Percentiles rank a stretch among this genome's conserved stretches.
Evolutionary conservation across 768 basidiomycete species (phyloP).

Genomic region (Tylopilus vinaceipallidus): DNA sequence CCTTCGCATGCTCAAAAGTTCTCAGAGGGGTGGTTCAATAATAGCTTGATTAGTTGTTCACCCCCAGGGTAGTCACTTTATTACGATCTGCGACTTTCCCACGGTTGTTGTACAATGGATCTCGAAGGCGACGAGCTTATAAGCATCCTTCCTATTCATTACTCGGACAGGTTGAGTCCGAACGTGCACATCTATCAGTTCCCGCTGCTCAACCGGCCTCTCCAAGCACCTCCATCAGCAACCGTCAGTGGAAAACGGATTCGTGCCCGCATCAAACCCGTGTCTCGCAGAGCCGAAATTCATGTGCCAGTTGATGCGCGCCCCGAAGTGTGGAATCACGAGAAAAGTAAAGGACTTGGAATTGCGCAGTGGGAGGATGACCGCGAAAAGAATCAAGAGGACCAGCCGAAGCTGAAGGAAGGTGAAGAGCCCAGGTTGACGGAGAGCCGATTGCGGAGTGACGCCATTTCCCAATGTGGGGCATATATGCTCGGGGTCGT

Average conservation of each 20-base stretch:
- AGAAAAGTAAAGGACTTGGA: constrained; percentile 65
- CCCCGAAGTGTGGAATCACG: constrained; percentile 77
- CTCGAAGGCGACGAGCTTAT: constrained; percentile 57
- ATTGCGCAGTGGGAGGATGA: constrained; percentile 70
- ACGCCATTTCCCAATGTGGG: constrained; percentile 63
- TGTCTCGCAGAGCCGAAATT: constrained; percentile 62
- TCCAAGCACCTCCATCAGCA: constrained; percentile 78
- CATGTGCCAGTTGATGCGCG: constrained; percentile 83
- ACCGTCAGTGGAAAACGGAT: constrained; percentile 71
- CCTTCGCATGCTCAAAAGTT: not conserved
- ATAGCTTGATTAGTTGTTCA: not conserved
- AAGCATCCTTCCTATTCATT: constrained; percentile 67
- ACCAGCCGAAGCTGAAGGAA: constrained; percentile 41
- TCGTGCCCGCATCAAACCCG: constrained; percentile 67
- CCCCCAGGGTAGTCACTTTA: too few relatives aligned
- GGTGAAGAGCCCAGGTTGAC: constrained; percentile 61
- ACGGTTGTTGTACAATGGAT: constrained; percentile 20
- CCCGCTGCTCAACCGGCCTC: constrained; percentile 69
- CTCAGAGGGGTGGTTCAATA: constrained; percentile 8
- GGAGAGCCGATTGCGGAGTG: constrained; percentile 72
- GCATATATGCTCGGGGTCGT: constrained; percentile 76
- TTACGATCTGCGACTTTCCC: constrained; percentile 20
- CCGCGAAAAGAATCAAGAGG: constrained; percentile 71
- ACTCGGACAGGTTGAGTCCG: constrained; percentile 57
- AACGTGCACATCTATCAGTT: constrained; percentile 80